Conservation (phyloP, 139 green algal genomes). For the Chlorella sp. region DNA sequence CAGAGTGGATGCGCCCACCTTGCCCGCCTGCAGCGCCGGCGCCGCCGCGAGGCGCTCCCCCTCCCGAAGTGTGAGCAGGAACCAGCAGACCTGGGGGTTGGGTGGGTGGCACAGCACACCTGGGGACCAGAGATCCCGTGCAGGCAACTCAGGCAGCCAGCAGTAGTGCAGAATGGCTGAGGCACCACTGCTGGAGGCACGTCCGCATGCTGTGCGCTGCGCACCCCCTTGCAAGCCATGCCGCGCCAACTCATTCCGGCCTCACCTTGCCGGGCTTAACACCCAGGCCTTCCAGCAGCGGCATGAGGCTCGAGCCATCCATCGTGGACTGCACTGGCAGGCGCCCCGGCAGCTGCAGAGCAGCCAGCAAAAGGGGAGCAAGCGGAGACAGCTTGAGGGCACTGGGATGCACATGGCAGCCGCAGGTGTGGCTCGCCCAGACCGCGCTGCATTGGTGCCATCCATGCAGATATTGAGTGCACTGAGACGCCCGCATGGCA, state of each 20-base stretch:
- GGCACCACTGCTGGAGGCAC: too few species aligned
- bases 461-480: too few species aligned
- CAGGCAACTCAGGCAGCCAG: too few species aligned
- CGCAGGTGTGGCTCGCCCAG: too few species aligned
- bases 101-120: too few species aligned
- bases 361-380: background rate
- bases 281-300: background rate
- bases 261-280: slow-evolving; percentile 4
- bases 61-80: background rate
- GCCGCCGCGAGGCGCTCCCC: background rate
- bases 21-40: background rate
- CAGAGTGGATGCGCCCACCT: slow-evolving; percentile 1
- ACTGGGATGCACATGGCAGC: too few species aligned
- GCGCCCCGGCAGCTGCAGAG: background rate
- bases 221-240: background rate
- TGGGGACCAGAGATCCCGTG: too few species aligned
- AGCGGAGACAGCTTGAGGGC: too few species aligned
- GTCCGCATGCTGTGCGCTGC: background rate
- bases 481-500: too few species aligned
- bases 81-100: slow-evolving; percentile 1
- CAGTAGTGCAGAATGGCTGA: too few species aligned
- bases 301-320: background rate
- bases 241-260: too few species aligned
- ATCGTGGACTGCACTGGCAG: background rate
- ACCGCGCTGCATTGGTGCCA: too few species aligned